Evolutionary conservation across 2,329 filamentous ascomycete genomes (phyloP).

Genomic region (Zymoseptoria passerinii): DNA sequence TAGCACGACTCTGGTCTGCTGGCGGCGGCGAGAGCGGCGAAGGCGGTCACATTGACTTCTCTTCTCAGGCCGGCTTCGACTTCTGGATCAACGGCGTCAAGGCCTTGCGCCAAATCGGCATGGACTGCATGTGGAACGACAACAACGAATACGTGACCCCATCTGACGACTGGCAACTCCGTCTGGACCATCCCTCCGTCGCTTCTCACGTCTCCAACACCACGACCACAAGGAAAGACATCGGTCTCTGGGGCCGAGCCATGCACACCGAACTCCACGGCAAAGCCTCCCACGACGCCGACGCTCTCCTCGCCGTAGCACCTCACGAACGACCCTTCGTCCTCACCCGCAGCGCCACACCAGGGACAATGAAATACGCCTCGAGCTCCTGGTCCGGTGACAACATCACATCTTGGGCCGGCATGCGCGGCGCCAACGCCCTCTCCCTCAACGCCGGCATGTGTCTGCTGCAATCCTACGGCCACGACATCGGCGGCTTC

Average conservation of each 20-base stretch:
- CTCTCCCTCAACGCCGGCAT: conserved; percentile 60
- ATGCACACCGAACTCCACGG: conserved; percentile 64
- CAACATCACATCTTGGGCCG: conserved; percentile 65
- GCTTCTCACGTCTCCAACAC: conserved; percentile 25
- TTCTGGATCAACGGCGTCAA: conserved; percentile 66
- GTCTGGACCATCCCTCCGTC: conserved; percentile 40
- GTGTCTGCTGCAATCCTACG: conserved; percentile 55
- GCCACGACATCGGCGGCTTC: conserved; percentile 68
- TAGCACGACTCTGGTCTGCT: conserved; percentile 62
- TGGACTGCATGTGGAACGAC: conserved; percentile 72
- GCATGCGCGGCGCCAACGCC: conserved; percentile 64
- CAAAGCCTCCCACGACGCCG: conserved; percentile 62
- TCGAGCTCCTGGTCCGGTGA: conserved; percentile 69
- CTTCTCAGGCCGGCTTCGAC: conserved; percentile 55
- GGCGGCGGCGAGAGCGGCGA: conserved; percentile 62
- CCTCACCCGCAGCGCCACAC: conserved; percentile 61
- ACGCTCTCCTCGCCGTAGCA: conserved; percentile 52
- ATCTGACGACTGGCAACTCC: conserved; percentile 57
- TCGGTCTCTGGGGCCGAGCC: conserved; percentile 62
- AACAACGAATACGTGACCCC: conserved; percentile 68
- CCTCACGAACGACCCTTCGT: conserved; percentile 58
- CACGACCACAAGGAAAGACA: conserved; percentile 37
- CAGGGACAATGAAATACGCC: conserved; percentile 61
- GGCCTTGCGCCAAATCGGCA: conserved; percentile 53
- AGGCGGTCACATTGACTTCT: conserved; percentile 67